Evolutionary conservation across 768 basidiomycete genomes (phyloP).

Genomic region (Boletus speciosus): DNA sequence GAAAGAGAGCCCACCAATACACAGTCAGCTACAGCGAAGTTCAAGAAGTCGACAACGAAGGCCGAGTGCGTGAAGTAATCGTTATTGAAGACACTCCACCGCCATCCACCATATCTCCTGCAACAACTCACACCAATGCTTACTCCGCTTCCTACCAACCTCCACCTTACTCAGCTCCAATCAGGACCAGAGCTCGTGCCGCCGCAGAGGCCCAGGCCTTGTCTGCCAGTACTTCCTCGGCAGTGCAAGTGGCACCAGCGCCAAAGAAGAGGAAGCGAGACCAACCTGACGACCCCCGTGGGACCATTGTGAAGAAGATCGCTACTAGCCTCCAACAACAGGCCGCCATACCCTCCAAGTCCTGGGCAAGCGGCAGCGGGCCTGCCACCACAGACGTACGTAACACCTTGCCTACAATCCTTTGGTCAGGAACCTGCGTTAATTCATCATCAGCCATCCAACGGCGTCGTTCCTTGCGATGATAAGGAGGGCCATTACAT

Average conservation of each 20-base stretch:
- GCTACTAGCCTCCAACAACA: slow-evolving; percentile 48
- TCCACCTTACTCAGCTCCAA: slow-evolving; percentile 68
- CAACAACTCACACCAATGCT: slow-evolving; percentile 63
- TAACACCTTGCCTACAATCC: slow-evolving; percentile 23
- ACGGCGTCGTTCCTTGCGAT: slow-evolving; percentile 73
- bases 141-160: slow-evolving; percentile 82
- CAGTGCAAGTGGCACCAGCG: slow-evolving; percentile 61
- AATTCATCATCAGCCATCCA: slow-evolving; percentile 50
- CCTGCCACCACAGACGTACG: slow-evolving; percentile 67
- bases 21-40: slow-evolving; percentile 87
- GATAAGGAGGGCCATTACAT: slow-evolving; percentile 99
- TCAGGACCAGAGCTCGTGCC: slow-evolving; percentile 80
- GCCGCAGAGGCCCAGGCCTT: slow-evolving; percentile 82
- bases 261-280: slow-evolving; percentile 86
- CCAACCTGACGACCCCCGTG: slow-evolving; percentile 67
- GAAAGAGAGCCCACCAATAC: slow-evolving; percentile 77
- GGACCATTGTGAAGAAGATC: slow-evolving; percentile 62
- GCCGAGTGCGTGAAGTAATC: slow-evolving; percentile 79
- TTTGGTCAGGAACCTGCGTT: slow-evolving; percentile 26
- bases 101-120: slow-evolving; percentile 68
- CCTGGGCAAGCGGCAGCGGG: slow-evolving; percentile 66
- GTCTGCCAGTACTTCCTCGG: slow-evolving; percentile 62
- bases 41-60: slow-evolving; percentile 78
- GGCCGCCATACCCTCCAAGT: slow-evolving; percentile 49
- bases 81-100: slow-evolving; percentile 93